Conservation (phyloP, 1,284 basidiomycete species). For the Malassezia equina region DNA sequence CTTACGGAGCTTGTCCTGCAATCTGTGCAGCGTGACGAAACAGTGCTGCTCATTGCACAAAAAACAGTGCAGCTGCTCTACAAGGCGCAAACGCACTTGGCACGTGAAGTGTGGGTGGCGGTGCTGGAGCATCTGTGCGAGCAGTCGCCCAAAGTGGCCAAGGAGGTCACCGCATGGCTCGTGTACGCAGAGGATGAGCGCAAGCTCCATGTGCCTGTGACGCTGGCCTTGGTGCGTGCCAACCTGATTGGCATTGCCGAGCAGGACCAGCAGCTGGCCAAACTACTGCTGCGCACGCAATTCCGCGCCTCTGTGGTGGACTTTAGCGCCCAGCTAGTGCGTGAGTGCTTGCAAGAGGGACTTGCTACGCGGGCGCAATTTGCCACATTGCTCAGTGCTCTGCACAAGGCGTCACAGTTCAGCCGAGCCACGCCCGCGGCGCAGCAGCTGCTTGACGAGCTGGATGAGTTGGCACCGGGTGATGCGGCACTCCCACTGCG, state of each 20-base stretch:
- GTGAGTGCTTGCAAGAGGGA: constrained; percentile 72
- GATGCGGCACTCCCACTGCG: constrained; percentile 38
- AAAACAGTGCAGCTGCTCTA: constrained; percentile 61
- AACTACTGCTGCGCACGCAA: constrained; percentile 61
- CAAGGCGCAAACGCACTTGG: constrained; percentile 36
- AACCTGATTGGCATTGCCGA: constrained; percentile 68
- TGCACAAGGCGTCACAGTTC: constrained; percentile 56
- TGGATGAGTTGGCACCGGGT: constrained; percentile 47
- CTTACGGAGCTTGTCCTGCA: constrained; percentile 69
- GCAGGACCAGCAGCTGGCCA: constrained; percentile 83
- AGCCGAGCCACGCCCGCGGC: constrained; percentile 72
- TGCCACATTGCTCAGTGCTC: constrained; percentile 67
- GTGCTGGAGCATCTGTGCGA: constrained; percentile 81
- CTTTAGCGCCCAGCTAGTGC: constrained; percentile 72
- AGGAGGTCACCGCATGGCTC: constrained; percentile 94
- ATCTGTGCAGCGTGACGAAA: constrained; percentile 68
- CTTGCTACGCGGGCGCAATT: constrained; percentile 65
- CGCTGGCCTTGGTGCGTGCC: constrained; percentile 72
- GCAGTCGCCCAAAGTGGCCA: constrained; percentile 79
- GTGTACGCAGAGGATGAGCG: constrained; percentile 87
- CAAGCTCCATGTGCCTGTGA: constrained; percentile 92
- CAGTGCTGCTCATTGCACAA: constrained; percentile 83
- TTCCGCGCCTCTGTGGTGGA: constrained; percentile 67
- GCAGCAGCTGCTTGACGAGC: constrained; percentile 57
- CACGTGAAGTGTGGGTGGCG: constrained; percentile 59